Conservation (phyloP, 2,329 filamentous ascomycete species). For the Ophiostoma pallidulum region DNA sequence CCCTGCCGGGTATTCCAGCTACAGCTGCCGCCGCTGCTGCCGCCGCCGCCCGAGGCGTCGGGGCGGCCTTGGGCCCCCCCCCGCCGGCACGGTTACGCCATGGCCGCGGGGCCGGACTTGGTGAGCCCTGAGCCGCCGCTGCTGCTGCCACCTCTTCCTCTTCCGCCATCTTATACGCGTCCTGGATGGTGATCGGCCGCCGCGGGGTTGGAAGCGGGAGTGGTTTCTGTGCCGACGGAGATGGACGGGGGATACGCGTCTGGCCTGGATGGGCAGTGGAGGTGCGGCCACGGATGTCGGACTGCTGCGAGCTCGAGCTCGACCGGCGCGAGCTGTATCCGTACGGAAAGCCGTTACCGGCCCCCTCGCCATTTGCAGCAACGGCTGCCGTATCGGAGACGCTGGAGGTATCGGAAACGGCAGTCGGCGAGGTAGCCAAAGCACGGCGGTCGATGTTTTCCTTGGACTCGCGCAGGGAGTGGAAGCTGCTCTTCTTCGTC, state of each 20-base stretch:
- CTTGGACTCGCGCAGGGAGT: slow-evolving; percentile 8
- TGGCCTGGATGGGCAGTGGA: slow-evolving; percentile 4
- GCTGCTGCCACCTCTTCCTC: slow-evolving; percentile 24
- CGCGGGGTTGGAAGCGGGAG: slow-evolving; percentile 14
- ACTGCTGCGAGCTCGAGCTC: slow-evolving; percentile 18
- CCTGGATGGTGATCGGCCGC: slow-evolving; percentile 31
- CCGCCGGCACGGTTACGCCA: slow-evolving; percentile 29
- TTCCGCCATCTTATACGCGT: slow-evolving; percentile 32
- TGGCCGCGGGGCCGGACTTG: slow-evolving; percentile 40
- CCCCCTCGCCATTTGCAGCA: not conserved
- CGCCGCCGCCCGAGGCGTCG: slow-evolving; percentile 13
- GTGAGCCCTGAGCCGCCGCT: slow-evolving; percentile 28
- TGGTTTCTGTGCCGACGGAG: slow-evolving; percentile 17
- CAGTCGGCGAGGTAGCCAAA: slow-evolving; percentile 6
- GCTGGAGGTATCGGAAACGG: slow-evolving; percentile 12
- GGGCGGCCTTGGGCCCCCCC: slow-evolving; percentile 1
- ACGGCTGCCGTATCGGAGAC: not conserved
- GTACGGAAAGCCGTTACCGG: not conserved
- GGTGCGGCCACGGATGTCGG: slow-evolving; percentile 14
- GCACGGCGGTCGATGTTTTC: slow-evolving; percentile 6
- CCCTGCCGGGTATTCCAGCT: too few species aligned
- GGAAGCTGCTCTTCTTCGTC: slow-evolving; percentile 13
- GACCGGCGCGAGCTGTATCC: slow-evolving; percentile 15
- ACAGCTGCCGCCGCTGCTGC: not conserved
- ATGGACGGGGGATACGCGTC: slow-evolving; percentile 25